Base-by-base conservation (phyloP, 2,329 filamentous ascomycete species). In the Ophiostoma piceae region DNA sequence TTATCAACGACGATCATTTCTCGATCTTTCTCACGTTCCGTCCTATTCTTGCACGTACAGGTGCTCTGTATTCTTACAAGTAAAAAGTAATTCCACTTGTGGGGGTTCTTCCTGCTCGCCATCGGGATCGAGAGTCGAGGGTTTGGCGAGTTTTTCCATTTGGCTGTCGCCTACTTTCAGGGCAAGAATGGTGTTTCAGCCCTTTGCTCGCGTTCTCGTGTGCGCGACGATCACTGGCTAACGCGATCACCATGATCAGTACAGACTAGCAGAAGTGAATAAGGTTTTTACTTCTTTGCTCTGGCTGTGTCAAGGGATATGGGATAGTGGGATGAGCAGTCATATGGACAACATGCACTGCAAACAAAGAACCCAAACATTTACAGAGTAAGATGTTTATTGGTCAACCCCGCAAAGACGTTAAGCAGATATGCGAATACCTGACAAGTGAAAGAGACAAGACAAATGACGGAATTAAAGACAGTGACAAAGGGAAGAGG, bases 51-150 rank as follows among this genome's bases (percentile, higher is more conserved):
- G 14, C 8, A 16, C n/a, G n/a, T n/a, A n/a, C n/a, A n/a, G n/a
- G n/a, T n/a, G n/a, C n/a, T n/a, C n/a, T 16, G 5, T 47, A 7
- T n/a, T 47, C 16, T 47, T 19, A 8, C 43, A 6, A 3, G 16
- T n/a, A 6, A n/a, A 16, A 32, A 26, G 51, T 57, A 26, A 57
- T 26, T 57, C 51, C 26, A 62, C 26, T 62, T 62, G 26, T 35
- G 26, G 57, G 57, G 57, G 14, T 32, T 29, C 57, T 62, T 29
- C 32, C 12, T 62, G 57, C 57, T 62, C 22, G 57, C 32, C 57
- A 62, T 62, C 57, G 57, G 57, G 57, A 62, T 62, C 57, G 57
- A 62, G 57, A 62, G 57, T 11, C 51, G 47, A n/a, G 4, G 47
- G 47, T 51, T 51, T 51, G 16, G n/a, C 51, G n/a, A 62, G 22